These are phyloP conservation scores for Galeopsis tetrahit DNA, from an alignment of 257 asterid genomes.

Conservation along the genomic window DNA sequence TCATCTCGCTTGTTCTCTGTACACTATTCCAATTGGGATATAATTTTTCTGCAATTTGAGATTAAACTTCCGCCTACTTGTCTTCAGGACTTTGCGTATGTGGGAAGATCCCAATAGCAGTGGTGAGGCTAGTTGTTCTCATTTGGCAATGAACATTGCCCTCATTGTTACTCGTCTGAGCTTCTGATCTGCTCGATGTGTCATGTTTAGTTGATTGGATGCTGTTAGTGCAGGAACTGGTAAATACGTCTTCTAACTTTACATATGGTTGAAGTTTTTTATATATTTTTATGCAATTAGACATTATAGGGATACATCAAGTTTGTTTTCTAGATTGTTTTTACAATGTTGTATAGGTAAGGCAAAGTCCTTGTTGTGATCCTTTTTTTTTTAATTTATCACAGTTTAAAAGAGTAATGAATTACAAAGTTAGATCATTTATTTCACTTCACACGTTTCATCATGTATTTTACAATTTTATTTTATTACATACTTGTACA, in stretches of 20 bases:
- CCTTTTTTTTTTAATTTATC: background rate
- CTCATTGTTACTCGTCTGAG: slow-evolving; percentile 5
- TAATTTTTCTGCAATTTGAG: background rate
- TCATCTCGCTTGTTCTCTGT: background rate
- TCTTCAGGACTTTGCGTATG: background rate
- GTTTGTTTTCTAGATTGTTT: background rate
- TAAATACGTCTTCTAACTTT: background rate
- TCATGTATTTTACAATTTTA: background rate
- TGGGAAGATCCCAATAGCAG: background rate
- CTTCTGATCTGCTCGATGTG: background rate
- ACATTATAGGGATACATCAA: background rate
- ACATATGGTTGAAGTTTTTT: slow-evolving; percentile 5
- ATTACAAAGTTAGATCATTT: background rate
- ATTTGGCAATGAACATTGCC: background rate
- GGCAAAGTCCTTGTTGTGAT: background rate
- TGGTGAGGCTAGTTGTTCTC: slow-evolving; percentile 1
- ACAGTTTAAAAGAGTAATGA: background rate
- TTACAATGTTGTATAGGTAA: slow-evolving; percentile 17
- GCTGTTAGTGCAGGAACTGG: slow-evolving; percentile 14
- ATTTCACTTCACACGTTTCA: background rate
- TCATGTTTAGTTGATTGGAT: background rate
- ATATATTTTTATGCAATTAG: background rate
- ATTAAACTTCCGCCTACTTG: background rate
- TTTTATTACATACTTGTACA: background rate
- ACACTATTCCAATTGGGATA: background rate